Percentiles rank a stretch among this genome's conserved stretches.
These are phyloP conservation scores for Mycothermus thermophilus DNA, from an alignment of 495 filamentous ascomycete genomes.

Conservation along the genomic window DNA sequence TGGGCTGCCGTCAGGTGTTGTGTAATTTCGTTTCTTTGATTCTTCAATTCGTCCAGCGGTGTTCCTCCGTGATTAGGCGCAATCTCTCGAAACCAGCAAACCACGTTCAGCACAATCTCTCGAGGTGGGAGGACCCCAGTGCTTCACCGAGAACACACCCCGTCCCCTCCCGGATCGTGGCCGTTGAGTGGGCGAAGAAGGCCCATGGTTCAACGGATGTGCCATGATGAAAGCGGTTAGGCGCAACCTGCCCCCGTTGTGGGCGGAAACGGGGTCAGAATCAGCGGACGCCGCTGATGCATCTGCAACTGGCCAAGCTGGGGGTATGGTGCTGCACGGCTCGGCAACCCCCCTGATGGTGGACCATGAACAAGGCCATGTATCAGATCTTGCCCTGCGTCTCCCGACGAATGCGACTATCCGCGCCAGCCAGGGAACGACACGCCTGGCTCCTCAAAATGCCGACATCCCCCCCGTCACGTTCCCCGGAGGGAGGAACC, in stretches of 20 bases:
- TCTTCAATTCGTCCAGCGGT: slow-evolving; percentile 18
- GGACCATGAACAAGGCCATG: slow-evolving; percentile 25
- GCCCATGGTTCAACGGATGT: slow-evolving; percentile 4
- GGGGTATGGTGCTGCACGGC: slow-evolving; percentile 25
- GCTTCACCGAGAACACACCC: too few species aligned
- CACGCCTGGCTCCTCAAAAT: slow-evolving; percentile 15
- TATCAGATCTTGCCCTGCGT: slow-evolving; percentile 32
- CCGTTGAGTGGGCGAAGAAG: slow-evolving; percentile 5
- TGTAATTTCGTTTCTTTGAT: slow-evolving; percentile 7
- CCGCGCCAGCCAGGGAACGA: background rate
- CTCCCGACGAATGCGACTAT: too few species aligned
- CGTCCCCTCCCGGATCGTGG: too few species aligned
- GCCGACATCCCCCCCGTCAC: slow-evolving; percentile 17
- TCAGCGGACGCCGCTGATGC: slow-evolving; percentile 2
- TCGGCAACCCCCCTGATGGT: slow-evolving; percentile 21
- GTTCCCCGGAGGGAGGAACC: slow-evolving; percentile 20
- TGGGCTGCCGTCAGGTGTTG: background rate
- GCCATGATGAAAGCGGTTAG: slow-evolving; percentile 22
- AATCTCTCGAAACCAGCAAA: slow-evolving; percentile 18
- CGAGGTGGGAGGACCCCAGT: too few species aligned
- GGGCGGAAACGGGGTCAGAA: slow-evolving; percentile 1
- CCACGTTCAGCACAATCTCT: too few species aligned
- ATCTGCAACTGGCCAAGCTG: slow-evolving; percentile 12
- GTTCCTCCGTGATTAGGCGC: slow-evolving; percentile 16
- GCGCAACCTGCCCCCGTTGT: slow-evolving; percentile 14